Evolutionary conservation across 202 grass and related monocot genomes (phyloP).

Genomic region (Setaria italica): DNA sequence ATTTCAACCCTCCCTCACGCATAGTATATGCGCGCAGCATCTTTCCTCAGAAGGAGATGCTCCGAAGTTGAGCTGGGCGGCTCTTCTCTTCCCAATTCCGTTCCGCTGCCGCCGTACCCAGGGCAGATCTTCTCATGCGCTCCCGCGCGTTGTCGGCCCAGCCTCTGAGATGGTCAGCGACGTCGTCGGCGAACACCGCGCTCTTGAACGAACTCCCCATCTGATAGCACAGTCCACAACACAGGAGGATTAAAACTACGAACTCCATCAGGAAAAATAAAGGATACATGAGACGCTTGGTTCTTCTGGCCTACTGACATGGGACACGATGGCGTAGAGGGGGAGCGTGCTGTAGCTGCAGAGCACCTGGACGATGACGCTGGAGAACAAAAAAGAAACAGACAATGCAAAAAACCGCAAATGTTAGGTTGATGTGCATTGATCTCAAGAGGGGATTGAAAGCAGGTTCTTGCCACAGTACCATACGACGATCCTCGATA

Average conservation of each 20-base stretch:
- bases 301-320: conserved; percentile 49
- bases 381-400: conserved; percentile 31
- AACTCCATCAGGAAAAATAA: neutral
- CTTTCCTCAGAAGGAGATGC: conserved; percentile 17
- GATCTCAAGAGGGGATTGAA: neutral
- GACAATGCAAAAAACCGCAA: no score
- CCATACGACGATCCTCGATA: conserved; percentile 65
- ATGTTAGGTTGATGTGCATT: conserved; percentile 17
- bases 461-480: neutral
- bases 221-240: conserved; percentile 24
- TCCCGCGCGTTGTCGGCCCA: conserved; percentile 34
- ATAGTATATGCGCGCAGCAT: no score
- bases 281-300: neutral
- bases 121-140: neutral
- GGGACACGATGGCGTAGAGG: conserved; percentile 79
- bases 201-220: conserved; percentile 90
- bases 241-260: neutral
- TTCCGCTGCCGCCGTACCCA: neutral
- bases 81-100: neutral
- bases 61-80: neutral
- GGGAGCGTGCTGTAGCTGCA: conserved; percentile 93
- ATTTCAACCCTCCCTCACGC: no score
- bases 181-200: conserved; percentile 68
- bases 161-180: conserved; percentile 36
- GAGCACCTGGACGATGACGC: conserved; percentile 59